Base-by-base conservation (phyloP, 1,139 yeast species). In the Hanseniaspora gamundiae region DNA sequence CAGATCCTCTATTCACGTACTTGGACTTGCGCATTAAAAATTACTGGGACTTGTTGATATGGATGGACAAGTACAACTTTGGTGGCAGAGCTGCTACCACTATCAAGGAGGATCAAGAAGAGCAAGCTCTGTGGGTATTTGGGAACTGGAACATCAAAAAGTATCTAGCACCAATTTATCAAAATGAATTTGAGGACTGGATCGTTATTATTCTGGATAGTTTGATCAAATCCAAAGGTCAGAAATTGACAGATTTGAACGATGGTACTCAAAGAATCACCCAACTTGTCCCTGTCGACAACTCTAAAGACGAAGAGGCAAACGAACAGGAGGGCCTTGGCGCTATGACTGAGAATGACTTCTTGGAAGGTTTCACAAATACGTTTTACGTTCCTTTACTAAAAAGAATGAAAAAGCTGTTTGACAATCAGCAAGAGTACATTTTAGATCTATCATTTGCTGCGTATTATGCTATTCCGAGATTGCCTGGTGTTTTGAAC, bases 11-110 rank as follows among this genome's bases (percentile, higher is more conserved):
- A 49, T 91, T 91, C 62, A 78, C 81, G 52, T 87, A 80, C 59
- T 65, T 93, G 52, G 96, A 88, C 53, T 65, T 93, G 52, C 67
- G 68, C 27, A 80, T 91, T 41, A 72, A 71, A 14, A 78, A 78
- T 52, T 88, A 86, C 57, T 91, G 98, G 98, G 96, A 91, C 60
- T 58, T 83, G 16, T 67, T 93, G 49, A 67, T 91, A 3, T 93
- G 98, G 97, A 85, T 88, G 94, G 96, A 93, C 59, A 80, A 81
- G 53, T 78, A 74, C 54, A 93, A 93, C 56, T 87, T 70, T 60
- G 85, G 94, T 38, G 99, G 98, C 4, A 70, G 87, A 47, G 78
- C 79, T 22, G 82, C 94, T 58, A 62, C 67, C 16, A 73, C 73
- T 46, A 76, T 83, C 36, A 66, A 74, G n/a, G 70, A 63, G 16